These are phyloP conservation scores for Furcasterigmium furcatum DNA, from an alignment of 2,329 filamentous ascomycete genomes.

Conservation along the genomic window DNA sequence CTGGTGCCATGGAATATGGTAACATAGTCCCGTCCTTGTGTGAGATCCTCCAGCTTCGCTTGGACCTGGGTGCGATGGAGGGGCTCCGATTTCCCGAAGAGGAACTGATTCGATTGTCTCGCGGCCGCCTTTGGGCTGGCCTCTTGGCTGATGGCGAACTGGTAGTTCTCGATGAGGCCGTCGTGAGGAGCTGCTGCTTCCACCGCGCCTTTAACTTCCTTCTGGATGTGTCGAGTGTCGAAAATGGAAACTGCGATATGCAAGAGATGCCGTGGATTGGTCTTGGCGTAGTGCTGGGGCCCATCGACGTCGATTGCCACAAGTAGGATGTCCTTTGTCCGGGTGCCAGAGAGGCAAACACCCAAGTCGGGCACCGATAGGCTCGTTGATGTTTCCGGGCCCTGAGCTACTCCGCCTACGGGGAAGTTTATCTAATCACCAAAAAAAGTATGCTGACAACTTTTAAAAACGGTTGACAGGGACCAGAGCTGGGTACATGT, in stretches of 20 bases:
- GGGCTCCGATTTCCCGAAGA: conserved; percentile 8
- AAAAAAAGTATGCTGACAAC: too few species aligned
- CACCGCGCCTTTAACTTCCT: too few species aligned
- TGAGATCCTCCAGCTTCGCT: too few species aligned
- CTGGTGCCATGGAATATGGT: conserved; percentile 4
- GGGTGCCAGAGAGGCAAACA: too few species aligned
- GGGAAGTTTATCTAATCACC: too few species aligned
- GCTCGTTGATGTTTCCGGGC: too few species aligned
- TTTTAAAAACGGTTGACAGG: too few species aligned
- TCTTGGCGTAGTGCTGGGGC: conserved; percentile 6
- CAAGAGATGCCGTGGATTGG: conserved; percentile 5
- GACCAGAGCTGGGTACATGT: too few species aligned
- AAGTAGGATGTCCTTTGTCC: conserved; percentile 6
- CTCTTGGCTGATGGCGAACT: conserved; percentile 4
- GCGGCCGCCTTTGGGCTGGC: too few species aligned
- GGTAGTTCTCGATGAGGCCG: conserved; percentile 4
- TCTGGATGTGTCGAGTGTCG: conserved; percentile 3
- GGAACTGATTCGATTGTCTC: conserved; percentile 9
- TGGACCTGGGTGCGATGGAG: neutral
- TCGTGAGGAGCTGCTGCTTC: neutral
- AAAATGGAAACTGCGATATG: conserved; percentile 6
- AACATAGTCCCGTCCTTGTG: conserved; percentile 1
- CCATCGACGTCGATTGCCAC: conserved; percentile 10
- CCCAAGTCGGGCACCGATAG: too few species aligned
- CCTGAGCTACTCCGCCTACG: too few species aligned